Percentiles rank a stretch among this genome's conserved stretches.
Conservation (phyloP, 208 protist species). For the Tetramitus jugosus region DNA sequence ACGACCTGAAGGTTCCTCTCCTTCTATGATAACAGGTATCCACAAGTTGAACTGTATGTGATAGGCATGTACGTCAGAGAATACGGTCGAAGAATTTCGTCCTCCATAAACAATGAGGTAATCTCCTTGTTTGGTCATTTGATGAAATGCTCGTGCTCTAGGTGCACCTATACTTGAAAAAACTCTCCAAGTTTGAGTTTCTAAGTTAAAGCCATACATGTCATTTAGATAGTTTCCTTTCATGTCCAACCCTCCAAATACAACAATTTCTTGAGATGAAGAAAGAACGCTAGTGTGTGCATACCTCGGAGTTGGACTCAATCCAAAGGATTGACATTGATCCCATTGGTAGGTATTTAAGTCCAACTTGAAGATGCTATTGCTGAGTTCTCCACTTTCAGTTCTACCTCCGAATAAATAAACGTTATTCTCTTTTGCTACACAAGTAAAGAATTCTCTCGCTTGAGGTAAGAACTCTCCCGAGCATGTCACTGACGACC, state of each 20-base stretch:
- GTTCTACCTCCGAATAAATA: background rate
- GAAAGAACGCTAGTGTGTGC: background rate
- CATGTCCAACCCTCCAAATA: background rate
- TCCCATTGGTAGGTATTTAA: background rate
- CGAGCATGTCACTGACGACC: background rate
- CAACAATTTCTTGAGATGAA: background rate
- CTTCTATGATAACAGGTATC: background rate
- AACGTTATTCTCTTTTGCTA: background rate
- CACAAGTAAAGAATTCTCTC: background rate
- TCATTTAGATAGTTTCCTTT: background rate
- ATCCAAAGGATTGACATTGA: background rate
- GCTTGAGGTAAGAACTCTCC: background rate
- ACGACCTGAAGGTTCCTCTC: background rate
- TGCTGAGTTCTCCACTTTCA: background rate
- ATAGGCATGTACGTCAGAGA: background rate
- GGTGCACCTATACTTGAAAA: background rate
- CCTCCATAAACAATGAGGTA: background rate
- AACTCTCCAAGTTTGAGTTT: background rate
- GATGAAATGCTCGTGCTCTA: background rate
- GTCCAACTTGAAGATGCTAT: background rate
- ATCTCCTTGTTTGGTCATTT: background rate
- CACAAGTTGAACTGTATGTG: background rate
- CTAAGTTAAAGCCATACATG: background rate
- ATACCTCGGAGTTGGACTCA: background rate
- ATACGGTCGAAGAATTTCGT: too few relatives aligned